Base-by-base conservation (phyloP, 768 basidiomycete species). In the Termitomyces sp. region DNA sequence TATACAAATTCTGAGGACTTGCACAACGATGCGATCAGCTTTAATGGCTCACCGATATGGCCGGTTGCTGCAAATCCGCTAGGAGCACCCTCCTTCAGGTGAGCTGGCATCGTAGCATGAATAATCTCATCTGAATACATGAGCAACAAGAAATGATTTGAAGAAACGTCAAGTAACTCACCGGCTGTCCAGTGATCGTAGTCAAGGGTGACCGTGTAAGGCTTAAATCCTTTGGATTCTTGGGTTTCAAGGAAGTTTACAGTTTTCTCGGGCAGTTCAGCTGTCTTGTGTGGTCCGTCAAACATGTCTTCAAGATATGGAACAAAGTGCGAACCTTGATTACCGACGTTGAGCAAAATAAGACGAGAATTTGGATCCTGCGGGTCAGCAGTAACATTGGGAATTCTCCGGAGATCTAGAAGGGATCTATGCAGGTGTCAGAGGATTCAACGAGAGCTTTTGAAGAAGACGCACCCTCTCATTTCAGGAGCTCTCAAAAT, bases 101-200 rank as follows among this genome's bases (percentile, higher is more conserved):
- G 81, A 63, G 90, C 82, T 0, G 96, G 97, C 9, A 99, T 78
- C 53, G 95, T 80, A 12, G 88, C 82, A 48, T 87, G 82, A 18
- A 99, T 74, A 35, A 98, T 87, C 49, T 98, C 92, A 69, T 91
- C 94, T 95, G 55, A 14, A 56, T n/a, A 90, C 51, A 28, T 52
- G 32, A 14, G 38, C 13, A 54, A 30, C 41, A 3, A 35, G 5
- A 50, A 4, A 50, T 14, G 18, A 43, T 32, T 16, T 23, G 38
- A 49, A 4, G 38, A 50, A 4, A 61, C 26, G 3, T 20, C 43
- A 41, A 58, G 38, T 49, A 13, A 63, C 62, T 47, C 66, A 93
- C 95, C 88, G 50, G 92, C 83, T 2, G 83, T 87, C 96, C 96
- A 98, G 71, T 93, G 89, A 67, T 89, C 80, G 69, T 98, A 98